Conservation (phyloP, 805 yeast species). For the Candida schatavii region DNA sequence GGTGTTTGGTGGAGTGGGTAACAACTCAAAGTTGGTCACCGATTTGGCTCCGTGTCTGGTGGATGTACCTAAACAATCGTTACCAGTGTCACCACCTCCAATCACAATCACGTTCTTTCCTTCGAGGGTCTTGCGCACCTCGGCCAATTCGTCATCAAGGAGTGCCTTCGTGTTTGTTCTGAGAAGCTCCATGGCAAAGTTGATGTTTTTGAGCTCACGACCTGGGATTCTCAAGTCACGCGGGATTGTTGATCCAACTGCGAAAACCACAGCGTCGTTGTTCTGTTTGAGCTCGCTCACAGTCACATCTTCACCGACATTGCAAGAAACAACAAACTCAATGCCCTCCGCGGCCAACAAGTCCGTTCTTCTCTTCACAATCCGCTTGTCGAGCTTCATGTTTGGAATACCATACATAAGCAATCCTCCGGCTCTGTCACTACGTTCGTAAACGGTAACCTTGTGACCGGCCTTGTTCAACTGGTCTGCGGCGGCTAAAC, state of each 20-base stretch:
- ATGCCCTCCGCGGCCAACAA: conserved; percentile 89
- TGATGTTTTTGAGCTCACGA: conserved; percentile 83
- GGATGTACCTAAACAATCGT: conserved; percentile 96
- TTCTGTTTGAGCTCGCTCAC: conserved; percentile 62
- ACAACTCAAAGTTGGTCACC: conserved; percentile 87
- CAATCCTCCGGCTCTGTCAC: conserved; percentile 95
- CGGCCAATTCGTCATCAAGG: conserved; percentile 75
- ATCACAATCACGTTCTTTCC: conserved; percentile 94
- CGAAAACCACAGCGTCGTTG: conserved; percentile 83
- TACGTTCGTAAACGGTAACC: conserved; percentile 89
- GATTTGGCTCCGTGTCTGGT: conserved; percentile 96
- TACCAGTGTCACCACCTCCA: conserved; percentile 99
- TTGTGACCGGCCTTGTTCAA: conserved; percentile 92
- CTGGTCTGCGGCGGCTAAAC: conserved; percentile 96
- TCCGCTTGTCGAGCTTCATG: conserved; percentile 92
- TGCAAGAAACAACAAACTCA: conserved; percentile 68
- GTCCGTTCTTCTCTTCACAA: conserved; percentile 92
- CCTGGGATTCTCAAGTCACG: conserved; percentile 94
- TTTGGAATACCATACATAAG: conserved; percentile 99
- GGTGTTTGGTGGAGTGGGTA: conserved; percentile 85
- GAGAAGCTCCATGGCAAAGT: conserved; percentile 91
- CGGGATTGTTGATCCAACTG: conserved; percentile 96
- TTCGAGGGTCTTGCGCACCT: conserved; percentile 63
- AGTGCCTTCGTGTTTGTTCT: conserved; percentile 87
- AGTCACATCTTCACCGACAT: conserved; percentile 80